A percentile compares a stretch with the other conserved stretches of the same genome.
Evolutionary conservation across 2,329 filamentous ascomycete species (phyloP).

Genomic region (Parafenestella ontariensis): DNA sequence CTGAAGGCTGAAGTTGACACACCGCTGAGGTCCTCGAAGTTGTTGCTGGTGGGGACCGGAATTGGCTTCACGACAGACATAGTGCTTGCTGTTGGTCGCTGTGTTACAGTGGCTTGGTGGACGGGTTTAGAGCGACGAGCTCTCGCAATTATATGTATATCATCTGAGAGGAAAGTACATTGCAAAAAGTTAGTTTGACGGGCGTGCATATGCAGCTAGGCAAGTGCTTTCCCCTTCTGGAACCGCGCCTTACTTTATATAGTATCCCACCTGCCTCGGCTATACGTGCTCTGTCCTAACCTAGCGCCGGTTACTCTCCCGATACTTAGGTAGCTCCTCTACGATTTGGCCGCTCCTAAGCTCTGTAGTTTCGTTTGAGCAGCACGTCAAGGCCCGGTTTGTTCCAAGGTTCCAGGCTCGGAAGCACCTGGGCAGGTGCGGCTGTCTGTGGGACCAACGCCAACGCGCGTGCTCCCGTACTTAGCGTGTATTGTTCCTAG

Average conservation of each 20-base stretch:
- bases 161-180: neutral
- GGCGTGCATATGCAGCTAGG: neutral
- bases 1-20: constrained; percentile 52
- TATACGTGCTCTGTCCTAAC: neutral
- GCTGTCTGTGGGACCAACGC: no score
- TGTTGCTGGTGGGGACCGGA: constrained; percentile 26
- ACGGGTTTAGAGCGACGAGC: neutral
- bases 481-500: no score
- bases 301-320: no score
- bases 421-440: no score
- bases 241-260: neutral
- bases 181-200: no score
- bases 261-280: neutral
- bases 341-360: no score
- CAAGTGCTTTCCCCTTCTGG: neutral
- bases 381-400: no score
- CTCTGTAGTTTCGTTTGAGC: no score
- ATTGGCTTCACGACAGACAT: constrained; percentile 23
- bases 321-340: no score
- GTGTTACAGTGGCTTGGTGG: neutral
- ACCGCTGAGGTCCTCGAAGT: constrained; percentile 51
- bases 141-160: neutral
- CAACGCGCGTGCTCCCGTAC: no score
- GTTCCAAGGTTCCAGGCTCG: no score
- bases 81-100: constrained; percentile 1